Evolutionary conservation across 495 filamentous ascomycete species (phyloP).

Genomic region (Penicillium roqueforti): DNA sequence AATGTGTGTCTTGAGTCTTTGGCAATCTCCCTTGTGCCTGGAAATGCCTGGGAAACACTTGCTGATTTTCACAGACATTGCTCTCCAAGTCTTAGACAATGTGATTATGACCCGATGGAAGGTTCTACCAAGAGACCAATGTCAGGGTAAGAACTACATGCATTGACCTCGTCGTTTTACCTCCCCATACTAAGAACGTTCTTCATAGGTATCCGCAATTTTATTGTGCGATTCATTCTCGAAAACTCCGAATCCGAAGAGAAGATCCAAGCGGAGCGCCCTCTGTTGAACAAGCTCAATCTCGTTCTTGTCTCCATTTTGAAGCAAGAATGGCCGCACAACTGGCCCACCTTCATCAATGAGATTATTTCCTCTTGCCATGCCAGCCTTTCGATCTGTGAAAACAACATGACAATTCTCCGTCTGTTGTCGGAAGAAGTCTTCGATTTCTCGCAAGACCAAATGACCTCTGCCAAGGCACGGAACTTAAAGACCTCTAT

Average conservation of each 20-base stretch:
- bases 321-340: constrained; percentile 99
- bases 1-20: constrained; percentile 60
- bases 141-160: constrained; percentile 58
- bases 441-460: constrained; percentile 96
- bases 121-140: constrained; percentile 90
- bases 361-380: constrained; percentile 97
- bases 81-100: constrained; percentile 92
- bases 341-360: constrained; percentile 99
- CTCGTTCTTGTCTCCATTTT: constrained; percentile 94
- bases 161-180: not conserved
- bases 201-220: constrained; percentile 84
- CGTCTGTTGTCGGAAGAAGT: constrained; percentile 95
- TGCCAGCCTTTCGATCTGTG: constrained; percentile 90
- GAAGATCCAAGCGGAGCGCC: constrained; percentile 70
- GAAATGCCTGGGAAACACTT: not conserved
- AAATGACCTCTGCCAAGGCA: constrained; percentile 96
- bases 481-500: constrained; percentile 95
- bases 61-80: constrained; percentile 70
- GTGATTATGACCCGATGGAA: constrained; percentile 99
- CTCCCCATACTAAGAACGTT: not conserved
- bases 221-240: constrained; percentile 96
- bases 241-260: constrained; percentile 86
- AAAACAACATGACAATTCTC: constrained; percentile 99
- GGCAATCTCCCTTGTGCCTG: not conserved
- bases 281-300: constrained; percentile 95